These are phyloP conservation scores for Aristolochia contorta DNA, from an alignment of 164 flowering plant species.

Conservation along the genomic window DNA sequence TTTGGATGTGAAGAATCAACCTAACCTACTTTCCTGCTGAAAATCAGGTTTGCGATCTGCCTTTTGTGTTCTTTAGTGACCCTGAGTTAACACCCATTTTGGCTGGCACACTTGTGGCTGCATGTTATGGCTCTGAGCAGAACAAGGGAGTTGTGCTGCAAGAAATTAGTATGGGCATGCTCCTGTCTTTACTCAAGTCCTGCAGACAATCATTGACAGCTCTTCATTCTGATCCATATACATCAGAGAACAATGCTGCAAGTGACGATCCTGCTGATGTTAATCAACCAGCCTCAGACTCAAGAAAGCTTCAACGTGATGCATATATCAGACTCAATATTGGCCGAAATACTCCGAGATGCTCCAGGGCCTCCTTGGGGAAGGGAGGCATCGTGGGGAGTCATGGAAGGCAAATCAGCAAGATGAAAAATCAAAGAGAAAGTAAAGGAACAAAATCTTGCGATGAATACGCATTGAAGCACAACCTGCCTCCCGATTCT, in stretches of 20 bases:
- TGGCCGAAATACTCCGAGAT: slow-evolving; percentile 28
- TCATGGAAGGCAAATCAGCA: slow-evolving; percentile 29
- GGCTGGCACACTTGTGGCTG: slow-evolving; percentile 76
- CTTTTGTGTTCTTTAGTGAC: slow-evolving; percentile 87
- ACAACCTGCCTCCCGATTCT: slow-evolving; percentile 22
- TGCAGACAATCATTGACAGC: slow-evolving; percentile 42
- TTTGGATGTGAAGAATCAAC: no score
- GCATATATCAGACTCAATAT: slow-evolving; percentile 21
- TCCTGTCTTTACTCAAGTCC: slow-evolving; percentile 64
- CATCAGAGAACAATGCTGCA: slow-evolving; percentile 13
- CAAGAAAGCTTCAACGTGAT: slow-evolving; percentile 37
- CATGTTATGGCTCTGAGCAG: slow-evolving; percentile 83
- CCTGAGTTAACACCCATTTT: slow-evolving; percentile 78
- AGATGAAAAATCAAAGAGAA: slow-evolving; percentile 49
- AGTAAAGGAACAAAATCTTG: slow-evolving; percentile 27
- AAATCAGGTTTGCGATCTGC: slow-evolving; percentile 84
- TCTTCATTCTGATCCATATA: slow-evolving; percentile 16
- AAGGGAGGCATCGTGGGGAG: slow-evolving; percentile 25
- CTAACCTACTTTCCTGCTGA: slow-evolving; percentile 1
- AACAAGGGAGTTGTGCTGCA: slow-evolving; percentile 74
- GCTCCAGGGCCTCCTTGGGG: slow-evolving; percentile 22
- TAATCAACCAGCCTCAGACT: slow-evolving; percentile 30
- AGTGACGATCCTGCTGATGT: slow-evolving; percentile 29
- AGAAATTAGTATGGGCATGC: slow-evolving; percentile 86
- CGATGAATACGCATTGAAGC: slow-evolving; percentile 43